Conservation (phyloP, 2,329 filamentous ascomycete genomes). For the Gnomoniopsis sp. region DNA sequence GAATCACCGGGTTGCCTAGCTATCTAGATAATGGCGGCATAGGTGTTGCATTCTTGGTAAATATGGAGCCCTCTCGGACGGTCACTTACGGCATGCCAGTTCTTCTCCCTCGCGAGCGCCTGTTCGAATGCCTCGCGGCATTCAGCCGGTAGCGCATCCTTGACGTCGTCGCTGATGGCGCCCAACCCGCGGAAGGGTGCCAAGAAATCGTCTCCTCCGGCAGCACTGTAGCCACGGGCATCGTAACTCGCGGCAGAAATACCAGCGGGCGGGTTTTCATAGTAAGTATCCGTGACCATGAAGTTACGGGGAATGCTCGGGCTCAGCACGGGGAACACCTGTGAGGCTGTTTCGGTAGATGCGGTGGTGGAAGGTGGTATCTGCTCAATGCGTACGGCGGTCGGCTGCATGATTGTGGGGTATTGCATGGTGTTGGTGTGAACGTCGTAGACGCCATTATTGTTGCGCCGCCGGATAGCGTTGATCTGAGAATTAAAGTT, state of each 20-base stretch:
- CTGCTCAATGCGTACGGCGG: conserved; percentile 77
- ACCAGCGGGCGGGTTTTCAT: conserved; percentile 48
- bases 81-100: conserved; percentile 58
- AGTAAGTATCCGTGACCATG: conserved; percentile 51
- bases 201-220: conserved; percentile 40
- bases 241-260: conserved; percentile 43
- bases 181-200: conserved; percentile 57
- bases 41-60: neutral
- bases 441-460: conserved; percentile 81
- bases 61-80: neutral
- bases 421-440: conserved; percentile 92
- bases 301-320: conserved; percentile 53
- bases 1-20: too few species aligned
- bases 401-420: conserved; percentile 84
- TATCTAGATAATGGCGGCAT: too few species aligned
- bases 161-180: conserved; percentile 62
- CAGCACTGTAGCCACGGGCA: conserved; percentile 34
- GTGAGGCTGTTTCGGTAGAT: conserved; percentile 26
- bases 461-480: conserved; percentile 64
- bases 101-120: conserved; percentile 59
- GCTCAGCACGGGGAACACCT: conserved; percentile 45
- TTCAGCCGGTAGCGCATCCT: conserved; percentile 62
- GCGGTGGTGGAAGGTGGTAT: conserved; percentile 45
- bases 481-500: conserved; percentile 78
- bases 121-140: conserved; percentile 71